Conservation (phyloP, 805 yeast species). For the Candida cerambycidarum region DNA sequence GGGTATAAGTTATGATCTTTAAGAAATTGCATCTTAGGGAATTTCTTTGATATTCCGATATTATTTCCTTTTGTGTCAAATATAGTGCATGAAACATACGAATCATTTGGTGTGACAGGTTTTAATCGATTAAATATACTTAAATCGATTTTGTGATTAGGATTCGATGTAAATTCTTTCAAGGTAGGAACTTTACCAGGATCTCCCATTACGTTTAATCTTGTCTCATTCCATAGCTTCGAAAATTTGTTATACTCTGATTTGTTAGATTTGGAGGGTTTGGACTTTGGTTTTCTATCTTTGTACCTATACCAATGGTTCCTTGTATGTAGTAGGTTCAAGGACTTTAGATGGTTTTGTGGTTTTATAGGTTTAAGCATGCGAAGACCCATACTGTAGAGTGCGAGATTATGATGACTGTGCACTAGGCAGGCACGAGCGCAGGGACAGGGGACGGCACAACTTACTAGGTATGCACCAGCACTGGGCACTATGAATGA, state of each 20-base stretch:
- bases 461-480: no score
- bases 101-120: constrained; percentile 49
- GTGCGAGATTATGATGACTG: no score
- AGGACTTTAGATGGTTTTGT: neutral
- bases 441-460: no score
- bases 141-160: constrained; percentile 12
- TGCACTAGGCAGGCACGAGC: no score
- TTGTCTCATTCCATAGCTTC: constrained; percentile 1
- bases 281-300: neutral
- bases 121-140: constrained; percentile 23
- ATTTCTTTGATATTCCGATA: constrained; percentile 65
- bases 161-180: constrained; percentile 17
- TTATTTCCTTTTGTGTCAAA: constrained; percentile 72
- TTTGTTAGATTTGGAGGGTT: neutral
- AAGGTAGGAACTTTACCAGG: constrained; percentile 10
- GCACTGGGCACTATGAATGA: no score
- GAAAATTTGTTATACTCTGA: neutral
- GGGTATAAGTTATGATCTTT: constrained; percentile 74
- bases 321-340: neutral
- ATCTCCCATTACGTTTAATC: constrained; percentile 4
- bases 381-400: neutral
- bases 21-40: constrained; percentile 71
- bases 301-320: neutral
- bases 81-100: constrained; percentile 74
- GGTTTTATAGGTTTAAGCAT: neutral